Conservation (phyloP, 2,329 filamentous ascomycete genomes). For the Dothistroma septosporum region DNA sequence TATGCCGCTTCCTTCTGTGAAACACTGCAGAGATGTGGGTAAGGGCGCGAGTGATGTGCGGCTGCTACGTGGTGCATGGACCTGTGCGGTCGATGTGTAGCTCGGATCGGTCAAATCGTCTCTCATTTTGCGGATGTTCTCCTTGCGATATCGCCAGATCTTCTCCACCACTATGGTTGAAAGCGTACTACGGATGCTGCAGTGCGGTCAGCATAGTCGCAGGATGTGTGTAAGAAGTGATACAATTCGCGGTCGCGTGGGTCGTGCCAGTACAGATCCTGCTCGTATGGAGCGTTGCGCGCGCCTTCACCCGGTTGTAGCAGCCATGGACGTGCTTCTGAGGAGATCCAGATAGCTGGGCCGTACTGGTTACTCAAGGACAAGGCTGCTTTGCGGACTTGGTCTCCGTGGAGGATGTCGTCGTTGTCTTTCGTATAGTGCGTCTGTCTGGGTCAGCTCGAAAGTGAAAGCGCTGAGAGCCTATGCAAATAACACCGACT, state of each 20-base stretch:
- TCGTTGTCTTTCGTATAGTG: slow-evolving; percentile 7
- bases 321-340: slow-evolving; percentile 3
- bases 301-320: slow-evolving; percentile 2
- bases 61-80: background rate
- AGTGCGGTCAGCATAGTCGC: background rate
- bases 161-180: background rate
- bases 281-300: background rate
- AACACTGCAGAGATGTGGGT: background rate
- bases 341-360: slow-evolving; percentile 2
- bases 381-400: background rate
- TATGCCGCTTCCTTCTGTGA: background rate
- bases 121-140: background rate
- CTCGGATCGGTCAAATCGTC: slow-evolving; percentile 2
- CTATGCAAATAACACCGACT: background rate
- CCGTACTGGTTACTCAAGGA: background rate
- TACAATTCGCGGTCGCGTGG: slow-evolving; percentile 3
- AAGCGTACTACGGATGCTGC: slow-evolving; percentile 1
- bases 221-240: background rate
- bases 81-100: background rate
- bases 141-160: slow-evolving; percentile 7
- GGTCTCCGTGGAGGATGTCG: background rate
- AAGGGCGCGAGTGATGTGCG: background rate
- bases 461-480: background rate
- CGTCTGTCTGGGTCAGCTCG: background rate
- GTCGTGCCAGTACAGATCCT: slow-evolving; percentile 6